phyloP scores from a whole-genome alignment of 805 yeast genomes.

The Monosporozyma aquatica region DNA sequence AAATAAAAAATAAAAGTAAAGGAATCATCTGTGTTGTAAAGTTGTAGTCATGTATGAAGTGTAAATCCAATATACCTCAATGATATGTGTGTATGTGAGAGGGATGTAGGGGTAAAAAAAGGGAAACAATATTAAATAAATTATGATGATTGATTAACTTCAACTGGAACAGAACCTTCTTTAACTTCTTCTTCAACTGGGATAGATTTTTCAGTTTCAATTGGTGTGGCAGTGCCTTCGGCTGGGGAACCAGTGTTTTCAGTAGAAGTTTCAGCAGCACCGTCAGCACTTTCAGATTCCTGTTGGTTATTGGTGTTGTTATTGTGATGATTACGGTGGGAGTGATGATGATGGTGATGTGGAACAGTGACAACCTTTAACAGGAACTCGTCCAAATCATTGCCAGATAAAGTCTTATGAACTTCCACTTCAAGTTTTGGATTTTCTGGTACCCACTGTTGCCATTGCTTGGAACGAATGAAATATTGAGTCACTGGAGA shows the following conservation, averaged over 20 bases:
- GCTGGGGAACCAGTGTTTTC: constrained; percentile 17
- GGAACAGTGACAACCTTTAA: constrained; percentile 8
- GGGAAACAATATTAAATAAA: neutral
- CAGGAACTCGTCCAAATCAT: constrained; percentile 20
- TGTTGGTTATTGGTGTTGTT: neutral
- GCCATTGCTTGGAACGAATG: constrained; percentile 26
- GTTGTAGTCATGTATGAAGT: neutral
- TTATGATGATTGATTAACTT: constrained; percentile 2
- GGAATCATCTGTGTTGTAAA: too few relatives aligned
- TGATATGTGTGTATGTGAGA: too few relatives aligned
- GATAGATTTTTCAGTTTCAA: neutral
- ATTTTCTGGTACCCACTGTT: constrained; percentile 15
- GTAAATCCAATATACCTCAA: too few relatives aligned
- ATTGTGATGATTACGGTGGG: constrained; percentile 9
- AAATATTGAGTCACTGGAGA: constrained; percentile 19
- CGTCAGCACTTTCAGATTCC: constrained; percentile 5
- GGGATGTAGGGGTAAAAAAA: too few relatives aligned
- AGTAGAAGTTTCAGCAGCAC: constrained; percentile 6
- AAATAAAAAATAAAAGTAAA: too few relatives aligned
- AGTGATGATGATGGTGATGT: neutral
- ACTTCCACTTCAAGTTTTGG: constrained; percentile 14
- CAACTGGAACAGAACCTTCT: constrained; percentile 1
- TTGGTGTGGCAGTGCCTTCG: neutral
- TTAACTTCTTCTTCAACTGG: neutral
- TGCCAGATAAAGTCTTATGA: constrained; percentile 16